These are phyloP conservation scores for Pseudocercospora eumusae DNA, from an alignment of 2,329 filamentous ascomycete species.

Conservation along the genomic window DNA sequence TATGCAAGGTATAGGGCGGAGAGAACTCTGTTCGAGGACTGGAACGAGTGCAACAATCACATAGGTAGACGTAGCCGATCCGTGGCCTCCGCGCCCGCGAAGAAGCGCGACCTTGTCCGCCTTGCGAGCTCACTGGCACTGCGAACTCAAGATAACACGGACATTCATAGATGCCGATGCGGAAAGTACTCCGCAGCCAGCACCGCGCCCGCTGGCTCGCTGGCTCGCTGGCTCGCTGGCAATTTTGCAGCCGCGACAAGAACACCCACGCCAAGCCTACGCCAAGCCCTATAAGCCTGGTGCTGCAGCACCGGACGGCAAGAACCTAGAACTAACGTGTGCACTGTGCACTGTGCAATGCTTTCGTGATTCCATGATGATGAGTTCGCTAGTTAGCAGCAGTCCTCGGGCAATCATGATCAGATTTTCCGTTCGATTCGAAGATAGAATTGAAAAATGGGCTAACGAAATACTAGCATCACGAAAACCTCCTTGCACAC, in stretches of 20 bases:
- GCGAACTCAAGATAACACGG: slow-evolving; percentile 1
- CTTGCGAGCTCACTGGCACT: not conserved
- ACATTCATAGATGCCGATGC: not conserved
- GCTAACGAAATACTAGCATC: no score
- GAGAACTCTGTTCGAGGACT: not conserved
- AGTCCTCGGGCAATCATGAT: no score
- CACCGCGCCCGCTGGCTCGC: not conserved
- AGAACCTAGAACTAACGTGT: no score
- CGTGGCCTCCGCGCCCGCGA: slow-evolving; percentile 1
- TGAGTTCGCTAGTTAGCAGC: no score
- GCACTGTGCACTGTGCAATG: no score
- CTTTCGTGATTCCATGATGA: no score
- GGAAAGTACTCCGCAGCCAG: not conserved
- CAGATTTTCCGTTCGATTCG: no score
- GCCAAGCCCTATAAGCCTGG: not conserved
- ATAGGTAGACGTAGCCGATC: slow-evolving; percentile 4
- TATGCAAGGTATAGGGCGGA: not conserved
- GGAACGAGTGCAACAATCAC: slow-evolving; percentile 1
- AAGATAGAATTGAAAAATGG: no score
- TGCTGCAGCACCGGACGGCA: slow-evolving; percentile 8
- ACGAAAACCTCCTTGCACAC: no score
- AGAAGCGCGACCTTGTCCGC: not conserved
- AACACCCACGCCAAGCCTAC: not conserved
- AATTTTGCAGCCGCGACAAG: not conserved
- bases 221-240: not conserved